Conservation (phyloP, 257 asterid genomes). For the Capsicum chinense region DNA sequence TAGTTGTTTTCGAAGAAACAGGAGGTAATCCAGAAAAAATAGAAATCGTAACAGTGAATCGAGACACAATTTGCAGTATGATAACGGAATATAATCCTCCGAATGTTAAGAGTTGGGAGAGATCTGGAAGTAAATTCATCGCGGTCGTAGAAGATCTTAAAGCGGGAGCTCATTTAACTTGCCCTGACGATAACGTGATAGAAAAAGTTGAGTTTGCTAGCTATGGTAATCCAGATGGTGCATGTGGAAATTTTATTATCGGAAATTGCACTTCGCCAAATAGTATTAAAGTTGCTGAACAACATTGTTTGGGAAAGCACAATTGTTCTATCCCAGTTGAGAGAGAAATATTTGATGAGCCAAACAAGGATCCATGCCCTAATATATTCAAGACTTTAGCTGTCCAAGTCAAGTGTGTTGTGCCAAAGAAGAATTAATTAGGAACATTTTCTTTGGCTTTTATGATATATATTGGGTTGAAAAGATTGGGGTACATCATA, state of each 20-base stretch:
- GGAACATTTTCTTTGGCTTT: not conserved
- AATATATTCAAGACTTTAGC: slow-evolving; percentile 54
- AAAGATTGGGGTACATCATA: not conserved
- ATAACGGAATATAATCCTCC: slow-evolving; percentile 65
- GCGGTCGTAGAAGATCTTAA: slow-evolving; percentile 43
- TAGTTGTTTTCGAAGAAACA: slow-evolving; percentile 74
- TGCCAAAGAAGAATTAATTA: not conserved
- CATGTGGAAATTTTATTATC: slow-evolving; percentile 56
- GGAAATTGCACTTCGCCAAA: slow-evolving; percentile 63
- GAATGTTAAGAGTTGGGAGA: slow-evolving; percentile 51
- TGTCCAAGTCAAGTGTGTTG: slow-evolving; percentile 65
- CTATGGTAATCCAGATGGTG: slow-evolving; percentile 68
- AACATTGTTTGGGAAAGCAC: slow-evolving; percentile 74
- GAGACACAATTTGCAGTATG: slow-evolving; percentile 80
- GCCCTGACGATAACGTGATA: slow-evolving; percentile 59
- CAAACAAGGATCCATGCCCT: slow-evolving; percentile 60
- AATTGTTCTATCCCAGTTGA: slow-evolving; percentile 67
- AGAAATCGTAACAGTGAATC: slow-evolving; percentile 56
- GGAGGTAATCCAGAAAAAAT: slow-evolving; percentile 73
- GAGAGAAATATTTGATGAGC: slow-evolving; percentile 45
- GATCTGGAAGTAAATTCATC: slow-evolving; percentile 46
- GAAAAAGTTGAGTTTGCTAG: slow-evolving; percentile 61
- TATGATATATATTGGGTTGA: not conserved
- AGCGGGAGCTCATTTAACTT: slow-evolving; percentile 57
- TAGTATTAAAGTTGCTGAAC: slow-evolving; percentile 40